Conservation (phyloP, 164 flowering plant genomes). For the Pachysandra terminalis region DNA sequence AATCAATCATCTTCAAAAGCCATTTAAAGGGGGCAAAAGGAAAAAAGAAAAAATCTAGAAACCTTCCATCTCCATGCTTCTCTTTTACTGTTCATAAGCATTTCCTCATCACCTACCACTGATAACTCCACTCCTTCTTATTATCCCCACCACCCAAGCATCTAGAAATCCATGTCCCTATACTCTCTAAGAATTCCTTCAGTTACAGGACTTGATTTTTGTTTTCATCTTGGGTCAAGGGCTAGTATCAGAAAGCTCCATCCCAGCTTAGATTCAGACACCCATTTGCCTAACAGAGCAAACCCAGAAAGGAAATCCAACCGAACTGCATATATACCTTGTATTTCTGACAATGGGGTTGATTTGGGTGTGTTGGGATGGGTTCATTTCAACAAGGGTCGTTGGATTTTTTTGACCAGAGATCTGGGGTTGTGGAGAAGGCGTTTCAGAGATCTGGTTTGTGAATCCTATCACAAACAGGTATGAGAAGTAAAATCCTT, state of each 20-base stretch:
- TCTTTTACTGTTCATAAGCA: slow-evolving; percentile 7
- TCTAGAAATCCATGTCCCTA: slow-evolving; percentile 28
- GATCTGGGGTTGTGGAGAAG: slow-evolving; percentile 4
- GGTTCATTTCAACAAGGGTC: slow-evolving; percentile 11
- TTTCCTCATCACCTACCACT: slow-evolving; percentile 72
- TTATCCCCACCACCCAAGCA: slow-evolving; percentile 9
- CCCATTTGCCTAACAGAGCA: slow-evolving; percentile 17
- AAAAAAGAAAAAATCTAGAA: slow-evolving; percentile 16
- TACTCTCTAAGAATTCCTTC: slow-evolving; percentile 6
- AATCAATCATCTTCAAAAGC: slow-evolving; percentile 36
- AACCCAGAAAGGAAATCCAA: slow-evolving; percentile 21
- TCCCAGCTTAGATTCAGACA: slow-evolving; percentile 42
- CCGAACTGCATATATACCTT: slow-evolving; percentile 8
- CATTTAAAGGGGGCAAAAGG: slow-evolving; percentile 17
- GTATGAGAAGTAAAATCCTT: slow-evolving; percentile 10
- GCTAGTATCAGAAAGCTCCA: slow-evolving; percentile 30
- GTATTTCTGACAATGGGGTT: slow-evolving; percentile 22
- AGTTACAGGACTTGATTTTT: slow-evolving; percentile 13
- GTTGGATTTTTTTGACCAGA: too few species aligned
- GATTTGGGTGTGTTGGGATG: slow-evolving; percentile 15
- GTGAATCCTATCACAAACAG: slow-evolving; percentile 7
- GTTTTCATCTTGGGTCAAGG: slow-evolving; percentile 12
- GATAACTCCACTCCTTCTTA: slow-evolving; percentile 69
- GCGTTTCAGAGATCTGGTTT: slow-evolving; percentile 23
- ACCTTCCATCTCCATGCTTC: slow-evolving; percentile 23